Base-by-base conservation (phyloP, 805 yeast species). In the Candida stauntonica region DNA sequence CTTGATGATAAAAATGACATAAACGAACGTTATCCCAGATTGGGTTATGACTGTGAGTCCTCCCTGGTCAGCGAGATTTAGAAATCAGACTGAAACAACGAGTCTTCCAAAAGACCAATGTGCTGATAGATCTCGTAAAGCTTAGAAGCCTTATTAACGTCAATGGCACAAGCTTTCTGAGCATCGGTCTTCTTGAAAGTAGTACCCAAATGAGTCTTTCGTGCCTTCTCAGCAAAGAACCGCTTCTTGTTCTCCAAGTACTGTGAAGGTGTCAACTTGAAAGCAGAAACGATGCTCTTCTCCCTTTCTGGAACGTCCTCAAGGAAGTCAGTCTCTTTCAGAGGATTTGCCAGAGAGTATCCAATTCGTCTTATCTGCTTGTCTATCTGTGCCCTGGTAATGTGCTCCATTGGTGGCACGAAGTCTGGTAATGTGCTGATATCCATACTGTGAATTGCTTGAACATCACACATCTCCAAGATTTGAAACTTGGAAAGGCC, bases 121-220 rank as follows among this genome's bases (percentile, higher is more conserved):
- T 77, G 78, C 60, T 91, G 95, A 57, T 78, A 93, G 17, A 96
- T 87, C 19, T 91, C 94, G 66, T 77, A 91, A 39, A 91, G 68
- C 49, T 96, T 75, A 34, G 94, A 82, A 2, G 97, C 97, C 62
- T 93, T 93, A 63, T 93, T 93, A 31, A 91, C 98, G 62, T 93
- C 98, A 49, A 93, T 89, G 47, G 95, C 77, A 61, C 98, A 91
- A 5, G 97, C 96, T 68, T 93, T 93, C 64, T 91, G 98, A 7
- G 97, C 95, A 63, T 91, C 99, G 0, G 98, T 93, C 64, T 97
- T 81, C 64, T 96, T 80, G 65, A 91, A 91, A 19, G 93, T 91
- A 56, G 79, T 68, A 20, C 81, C 81, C 35, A 69, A 66, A 51
- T 76, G 77, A 52, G 79, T 62, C 36, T 96, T 75, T 49, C 77